Base-by-base conservation (phyloP, 257 asterid genomes). In the Ehretia macrophylla region DNA sequence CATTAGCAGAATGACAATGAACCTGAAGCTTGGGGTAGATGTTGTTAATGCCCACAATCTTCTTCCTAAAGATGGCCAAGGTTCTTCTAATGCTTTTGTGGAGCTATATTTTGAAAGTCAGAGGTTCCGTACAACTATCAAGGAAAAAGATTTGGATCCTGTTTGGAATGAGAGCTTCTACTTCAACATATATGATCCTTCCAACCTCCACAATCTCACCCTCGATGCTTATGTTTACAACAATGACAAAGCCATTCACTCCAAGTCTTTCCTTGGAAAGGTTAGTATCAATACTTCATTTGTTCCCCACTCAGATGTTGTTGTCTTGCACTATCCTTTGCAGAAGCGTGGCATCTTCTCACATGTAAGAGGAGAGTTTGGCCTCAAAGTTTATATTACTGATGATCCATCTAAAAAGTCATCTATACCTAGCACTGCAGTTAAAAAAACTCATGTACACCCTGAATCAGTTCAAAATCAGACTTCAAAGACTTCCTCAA, bases 281-380 rank as follows among this genome's bases (percentile, higher is more conserved):
- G 84, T 83, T 22, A 79, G 82, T 65, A 76, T 90, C 32, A 83
- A 57, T 0, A 79, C 94, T 64, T 85, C 94, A 18, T 85, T 85
- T n/a, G 96, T 83, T 8, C 91, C 95, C 32, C 76, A 75, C 69
- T 58, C 86, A 0, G 98, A 91, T 66, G 83, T 90, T 18, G 95
- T 85, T 17, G 83, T 81, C 50, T 71, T 87, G 64, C 95, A 85
- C 64, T 91, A 85, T 62, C 96, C 96, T 57, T 66, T 90, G 23
- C 96, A 90, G 58, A 90, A 90, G 65, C 87, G 96, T 19, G 87
- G 94, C 8, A 73, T 90, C 44, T 90, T 90, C 65, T 87, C 98
- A 42, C 94, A 74, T 40, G 95, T 87, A 20, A 72, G 87, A 14
- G 96, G 96, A 11, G 98, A 90, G 68, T 85, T 90, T 14, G 95